phyloP scores from a whole-genome alignment of 495 filamentous ascomycete genomes.

The Rhizodiscina lignyota region DNA sequence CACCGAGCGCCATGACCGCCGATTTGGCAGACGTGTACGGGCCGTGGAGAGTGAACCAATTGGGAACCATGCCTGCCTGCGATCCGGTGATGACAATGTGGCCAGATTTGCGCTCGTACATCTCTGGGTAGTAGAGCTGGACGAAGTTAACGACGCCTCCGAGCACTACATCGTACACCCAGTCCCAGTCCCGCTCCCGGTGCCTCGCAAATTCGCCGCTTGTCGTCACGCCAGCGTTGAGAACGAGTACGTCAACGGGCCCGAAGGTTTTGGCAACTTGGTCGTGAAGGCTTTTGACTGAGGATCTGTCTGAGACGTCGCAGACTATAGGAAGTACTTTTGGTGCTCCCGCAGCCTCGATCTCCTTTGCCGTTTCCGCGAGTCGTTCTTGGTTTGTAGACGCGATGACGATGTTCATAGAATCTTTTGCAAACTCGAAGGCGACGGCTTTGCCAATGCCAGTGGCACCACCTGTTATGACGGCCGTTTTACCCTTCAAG shows the following conservation, averaged over 20 bases:
- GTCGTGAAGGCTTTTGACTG: slow-evolving; percentile 5
- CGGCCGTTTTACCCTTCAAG: slow-evolving; percentile 7
- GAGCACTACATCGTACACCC: slow-evolving; percentile 9
- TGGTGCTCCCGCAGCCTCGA: too few relatives aligned
- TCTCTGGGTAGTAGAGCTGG: slow-evolving; percentile 9
- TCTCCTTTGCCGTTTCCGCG: too few relatives aligned
- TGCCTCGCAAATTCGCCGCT: slow-evolving; percentile 5
- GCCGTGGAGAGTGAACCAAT: slow-evolving; percentile 7
- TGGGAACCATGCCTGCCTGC: slow-evolving; percentile 8
- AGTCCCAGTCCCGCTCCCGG: slow-evolving; percentile 7
- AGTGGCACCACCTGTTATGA: slow-evolving; percentile 9
- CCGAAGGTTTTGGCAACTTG: slow-evolving; percentile 4
- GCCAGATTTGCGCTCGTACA: slow-evolving; percentile 4
- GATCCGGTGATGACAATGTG: slow-evolving; percentile 8
- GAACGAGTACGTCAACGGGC: slow-evolving; percentile 7
- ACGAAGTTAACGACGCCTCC: slow-evolving; percentile 5
- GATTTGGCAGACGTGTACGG: slow-evolving; percentile 9
- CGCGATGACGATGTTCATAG: too few relatives aligned
- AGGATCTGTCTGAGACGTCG: slow-evolving; percentile 5
- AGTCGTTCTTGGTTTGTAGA: too few relatives aligned
- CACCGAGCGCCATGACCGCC: slow-evolving; percentile 5
- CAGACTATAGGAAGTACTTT: slow-evolving; percentile 8
- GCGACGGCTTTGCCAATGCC: slow-evolving; percentile 8
- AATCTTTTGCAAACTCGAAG: too few relatives aligned
- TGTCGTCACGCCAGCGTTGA: slow-evolving; percentile 7